Evolutionary conservation across 2,329 filamentous ascomycete species (phyloP).

Genomic region (Nemania bipapillata): DNA sequence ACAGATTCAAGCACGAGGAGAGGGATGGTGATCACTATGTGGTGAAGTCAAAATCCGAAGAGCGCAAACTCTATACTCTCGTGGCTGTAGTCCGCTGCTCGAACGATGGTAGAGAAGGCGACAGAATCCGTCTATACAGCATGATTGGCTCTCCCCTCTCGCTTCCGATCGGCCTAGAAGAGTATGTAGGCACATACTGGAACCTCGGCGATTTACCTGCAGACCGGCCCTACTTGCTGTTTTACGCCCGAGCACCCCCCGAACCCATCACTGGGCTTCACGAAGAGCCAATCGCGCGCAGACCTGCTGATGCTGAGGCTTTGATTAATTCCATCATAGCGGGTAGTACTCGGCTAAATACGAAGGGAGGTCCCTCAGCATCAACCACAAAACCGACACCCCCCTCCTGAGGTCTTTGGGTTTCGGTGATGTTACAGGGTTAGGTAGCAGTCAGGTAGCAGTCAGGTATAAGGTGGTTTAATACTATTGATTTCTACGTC

Average conservation of each 20-base stretch:
- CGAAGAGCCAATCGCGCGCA: conserved; percentile 2
- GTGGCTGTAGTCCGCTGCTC: conserved; percentile 14
- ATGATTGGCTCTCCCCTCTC: neutral
- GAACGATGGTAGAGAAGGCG: neutral
- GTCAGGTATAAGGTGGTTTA: too few species aligned
- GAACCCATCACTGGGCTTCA: neutral
- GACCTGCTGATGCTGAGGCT: neutral
- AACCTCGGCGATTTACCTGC: neutral
- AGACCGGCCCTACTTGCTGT: neutral
- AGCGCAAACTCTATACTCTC: neutral
- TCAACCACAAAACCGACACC: too few species aligned
- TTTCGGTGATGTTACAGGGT: too few species aligned
- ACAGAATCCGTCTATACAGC: conserved; percentile 11
- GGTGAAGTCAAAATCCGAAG: neutral
- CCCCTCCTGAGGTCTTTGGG: too few species aligned
- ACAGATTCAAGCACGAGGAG: neutral
- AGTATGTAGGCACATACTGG: conserved; percentile 14
- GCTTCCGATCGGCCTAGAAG: neutral
- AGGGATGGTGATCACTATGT: neutral
- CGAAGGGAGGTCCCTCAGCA: too few species aligned
- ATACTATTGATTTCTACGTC: too few species aligned
- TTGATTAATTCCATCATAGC: too few species aligned
- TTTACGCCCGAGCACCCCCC: neutral
- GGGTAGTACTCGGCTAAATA: too few species aligned
- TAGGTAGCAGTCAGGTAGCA: too few species aligned